Evolutionary conservation across 1,284 basidiomycete genomes (phyloP).

Genomic region (Cutaneotrichosporon cyanovorans): DNA sequence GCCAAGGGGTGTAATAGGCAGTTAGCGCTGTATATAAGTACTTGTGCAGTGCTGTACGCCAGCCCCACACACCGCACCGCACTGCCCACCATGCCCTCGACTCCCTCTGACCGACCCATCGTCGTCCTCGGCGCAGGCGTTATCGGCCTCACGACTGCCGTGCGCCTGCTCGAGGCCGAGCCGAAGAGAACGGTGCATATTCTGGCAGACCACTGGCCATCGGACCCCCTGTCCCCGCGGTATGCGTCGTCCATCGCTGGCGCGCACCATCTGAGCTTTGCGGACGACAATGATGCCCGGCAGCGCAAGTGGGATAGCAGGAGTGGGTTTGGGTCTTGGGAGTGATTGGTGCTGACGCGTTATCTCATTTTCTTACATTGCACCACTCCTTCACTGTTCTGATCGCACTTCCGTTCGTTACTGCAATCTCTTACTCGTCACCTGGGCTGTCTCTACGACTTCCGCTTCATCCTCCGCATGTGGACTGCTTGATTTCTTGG

Average conservation of each 20-base stretch:
- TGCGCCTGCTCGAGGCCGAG: constrained; percentile 29
- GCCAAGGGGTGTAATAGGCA: too few species aligned
- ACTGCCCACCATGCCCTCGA: neutral
- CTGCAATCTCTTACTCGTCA: neutral
- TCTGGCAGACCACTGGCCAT: constrained; percentile 34
- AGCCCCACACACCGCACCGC: neutral
- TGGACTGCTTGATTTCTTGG: too few species aligned
- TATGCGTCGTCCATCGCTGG: constrained; percentile 41
- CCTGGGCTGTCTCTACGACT: too few species aligned
- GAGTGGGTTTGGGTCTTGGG: constrained; percentile 23
- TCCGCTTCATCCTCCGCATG: too few species aligned
- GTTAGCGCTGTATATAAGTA: too few species aligned
- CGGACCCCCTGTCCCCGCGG: constrained; percentile 29
- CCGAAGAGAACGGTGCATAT: constrained; percentile 25
- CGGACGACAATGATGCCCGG: constrained; percentile 33
- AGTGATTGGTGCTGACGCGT: neutral
- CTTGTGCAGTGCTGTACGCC: too few species aligned
- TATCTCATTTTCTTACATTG: neutral
- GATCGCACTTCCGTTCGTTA: neutral
- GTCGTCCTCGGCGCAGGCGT: constrained; percentile 39
- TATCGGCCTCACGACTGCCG: constrained; percentile 42
- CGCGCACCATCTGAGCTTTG: constrained; percentile 45
- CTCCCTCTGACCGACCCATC: neutral
- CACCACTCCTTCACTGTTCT: neutral
- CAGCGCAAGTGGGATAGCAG: constrained; percentile 34